These are phyloP conservation scores for Candolleomyces aberdarensis DNA, from an alignment of 768 basidiomycete species.

Conservation along the genomic window DNA sequence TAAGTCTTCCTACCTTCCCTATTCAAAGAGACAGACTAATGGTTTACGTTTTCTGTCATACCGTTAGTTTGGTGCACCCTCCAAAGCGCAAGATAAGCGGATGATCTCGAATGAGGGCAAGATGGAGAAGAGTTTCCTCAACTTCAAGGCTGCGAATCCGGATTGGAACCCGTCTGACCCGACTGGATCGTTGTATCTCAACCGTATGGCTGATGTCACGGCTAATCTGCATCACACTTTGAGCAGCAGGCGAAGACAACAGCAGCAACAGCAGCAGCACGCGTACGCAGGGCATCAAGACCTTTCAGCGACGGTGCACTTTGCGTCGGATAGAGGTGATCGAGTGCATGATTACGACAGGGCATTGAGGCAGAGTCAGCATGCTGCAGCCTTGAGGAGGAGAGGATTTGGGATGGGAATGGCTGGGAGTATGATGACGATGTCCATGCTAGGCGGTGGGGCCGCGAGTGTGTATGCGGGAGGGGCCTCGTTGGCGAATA, in stretches of 20 bases:
- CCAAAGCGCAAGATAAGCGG: constrained; percentile 60
- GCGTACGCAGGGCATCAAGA: constrained; percentile 11
- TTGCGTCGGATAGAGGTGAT: constrained; percentile 2
- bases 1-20: constrained; percentile 28
- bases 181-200: constrained; percentile 86
- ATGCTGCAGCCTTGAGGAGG: constrained; percentile 46
- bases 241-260: constrained; percentile 31
- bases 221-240: constrained; percentile 42
- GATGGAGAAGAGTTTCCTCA: constrained; percentile 98
- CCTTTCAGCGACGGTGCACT: constrained; percentile 14
- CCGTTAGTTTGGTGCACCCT: constrained; percentile 91
- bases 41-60: neutral
- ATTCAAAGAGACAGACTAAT: too few species aligned
- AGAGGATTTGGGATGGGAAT: constrained; percentile 31
- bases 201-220: constrained; percentile 71
- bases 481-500: constrained; percentile 54
- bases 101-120: constrained; percentile 90
- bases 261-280: constrained; percentile 16
- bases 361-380: constrained; percentile 68
- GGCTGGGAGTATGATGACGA: constrained; percentile 39
- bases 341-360: constrained; percentile 58
- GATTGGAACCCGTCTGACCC: constrained; percentile 95
- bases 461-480: constrained; percentile 46
- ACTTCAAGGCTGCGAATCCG: constrained; percentile 95
- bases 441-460: constrained; percentile 42